Conservation (phyloP, 1,139 yeast species). For the Taphrina wiesneri region DNA sequence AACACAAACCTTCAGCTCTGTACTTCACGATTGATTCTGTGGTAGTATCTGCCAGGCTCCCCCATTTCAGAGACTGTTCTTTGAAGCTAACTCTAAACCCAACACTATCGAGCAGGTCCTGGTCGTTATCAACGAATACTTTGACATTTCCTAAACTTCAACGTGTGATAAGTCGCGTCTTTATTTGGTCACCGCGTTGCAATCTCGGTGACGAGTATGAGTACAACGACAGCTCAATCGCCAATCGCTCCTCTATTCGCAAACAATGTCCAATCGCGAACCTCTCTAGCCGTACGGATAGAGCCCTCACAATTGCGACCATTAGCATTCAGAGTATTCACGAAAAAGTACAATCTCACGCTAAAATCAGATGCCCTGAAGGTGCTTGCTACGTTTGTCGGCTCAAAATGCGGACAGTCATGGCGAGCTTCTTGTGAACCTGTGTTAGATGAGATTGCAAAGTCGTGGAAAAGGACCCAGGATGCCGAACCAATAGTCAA, state of each 20-base stretch:
- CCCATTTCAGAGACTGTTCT: not conserved
- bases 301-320: conserved; percentile 85
- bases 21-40: too few species aligned
- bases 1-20: too few species aligned
- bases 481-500: conserved; percentile 36
- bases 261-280: conserved; percentile 8
- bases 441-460: conserved; percentile 76
- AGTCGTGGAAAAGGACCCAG: conserved; percentile 61
- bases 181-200: not conserved
- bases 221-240: not conserved
- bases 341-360: conserved; percentile 90
- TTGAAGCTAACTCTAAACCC: too few species aligned
- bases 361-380: conserved; percentile 81
- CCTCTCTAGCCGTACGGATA: conserved; percentile 64
- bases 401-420: conserved; percentile 74
- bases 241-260: conserved; percentile 15
- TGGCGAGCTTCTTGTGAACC: conserved; percentile 75
- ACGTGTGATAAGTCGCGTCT: conserved; percentile 14
- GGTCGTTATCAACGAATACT: not conserved
- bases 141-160: not conserved
- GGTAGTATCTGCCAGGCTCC: too few species aligned
- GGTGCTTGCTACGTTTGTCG: conserved; percentile 69
- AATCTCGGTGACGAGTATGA: not conserved
- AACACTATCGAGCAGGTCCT: too few species aligned
- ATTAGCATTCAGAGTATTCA: conserved; percentile 79